A percentile compares a stretch with the other conserved stretches of the same genome.
Conservation (phyloP, 1,284 basidiomycete species). For the Leccinum pallidistipes region DNA sequence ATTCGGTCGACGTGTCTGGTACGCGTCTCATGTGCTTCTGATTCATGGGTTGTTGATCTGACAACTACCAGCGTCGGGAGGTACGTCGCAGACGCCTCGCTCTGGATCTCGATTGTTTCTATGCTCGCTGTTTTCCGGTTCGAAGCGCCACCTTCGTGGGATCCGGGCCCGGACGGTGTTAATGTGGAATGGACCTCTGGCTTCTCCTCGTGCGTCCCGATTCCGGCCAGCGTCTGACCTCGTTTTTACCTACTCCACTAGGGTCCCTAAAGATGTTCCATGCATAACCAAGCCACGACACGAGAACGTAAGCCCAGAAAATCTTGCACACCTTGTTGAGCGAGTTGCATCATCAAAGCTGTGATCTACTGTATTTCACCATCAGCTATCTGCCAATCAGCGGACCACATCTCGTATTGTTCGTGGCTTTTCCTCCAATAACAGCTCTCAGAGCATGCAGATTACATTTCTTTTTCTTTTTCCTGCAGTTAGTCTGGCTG, state of each 20-base stretch:
- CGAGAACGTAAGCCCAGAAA: conserved; percentile 6
- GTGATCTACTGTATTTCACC: not conserved
- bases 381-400: too few species aligned
- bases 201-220: conserved; percentile 25
- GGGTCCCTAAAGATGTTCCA: conserved; percentile 18
- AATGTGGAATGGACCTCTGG: conserved; percentile 19
- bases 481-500: too few species aligned
- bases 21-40: too few species aligned
- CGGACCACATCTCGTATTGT: too few species aligned
- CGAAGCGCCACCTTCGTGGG: conserved; percentile 17
- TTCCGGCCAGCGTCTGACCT: not conserved
- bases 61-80: too few species aligned
- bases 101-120: conserved; percentile 23
- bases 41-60: too few species aligned
- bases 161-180: not conserved
- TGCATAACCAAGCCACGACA: conserved; percentile 1
- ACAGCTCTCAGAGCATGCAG: too few species aligned
- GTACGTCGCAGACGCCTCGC: too few species aligned
- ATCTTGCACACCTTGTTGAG: conserved; percentile 15
- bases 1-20: too few species aligned
- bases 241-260: conserved; percentile 2
- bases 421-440: too few species aligned
- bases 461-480: too few species aligned
- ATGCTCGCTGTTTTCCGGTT: conserved; percentile 23
- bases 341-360: conserved; percentile 7